Evolutionary conservation across 1,139 yeast genomes (phyloP).

Genomic region (Geotrichum histeridarum): DNA sequence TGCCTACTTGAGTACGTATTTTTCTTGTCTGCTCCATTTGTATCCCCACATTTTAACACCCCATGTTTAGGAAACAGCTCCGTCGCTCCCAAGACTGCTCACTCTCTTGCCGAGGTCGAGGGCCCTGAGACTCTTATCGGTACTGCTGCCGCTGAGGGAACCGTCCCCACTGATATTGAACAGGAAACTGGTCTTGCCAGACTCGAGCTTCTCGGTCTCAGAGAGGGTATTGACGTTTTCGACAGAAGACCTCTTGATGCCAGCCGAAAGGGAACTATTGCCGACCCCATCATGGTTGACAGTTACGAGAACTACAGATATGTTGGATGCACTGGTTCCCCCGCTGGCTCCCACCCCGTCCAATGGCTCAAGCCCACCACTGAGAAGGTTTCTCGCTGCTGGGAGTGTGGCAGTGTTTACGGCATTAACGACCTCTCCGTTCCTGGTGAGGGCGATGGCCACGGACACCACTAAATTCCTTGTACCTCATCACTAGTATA

Average conservation of each 20-base stretch:
- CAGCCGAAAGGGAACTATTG: constrained; percentile 83
- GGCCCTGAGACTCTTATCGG: constrained; percentile 82
- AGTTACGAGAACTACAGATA: constrained; percentile 90
- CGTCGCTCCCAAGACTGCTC: constrained; percentile 52
- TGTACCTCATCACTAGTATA: not conserved
- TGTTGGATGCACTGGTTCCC: constrained; percentile 96
- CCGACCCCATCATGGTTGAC: constrained; percentile 82
- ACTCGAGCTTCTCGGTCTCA: constrained; percentile 87
- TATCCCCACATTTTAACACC: not conserved
- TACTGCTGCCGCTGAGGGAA: constrained; percentile 78
- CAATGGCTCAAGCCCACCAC: constrained; percentile 92
- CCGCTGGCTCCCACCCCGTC: constrained; percentile 84
- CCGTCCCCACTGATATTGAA: constrained; percentile 87
- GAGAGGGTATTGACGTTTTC: constrained; percentile 94
- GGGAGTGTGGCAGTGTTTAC: constrained; percentile 98
- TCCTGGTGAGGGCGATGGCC: constrained; percentile 56
- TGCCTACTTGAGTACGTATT: constrained; percentile 5
- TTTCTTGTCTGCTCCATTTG: not conserved
- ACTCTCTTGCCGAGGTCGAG: constrained; percentile 66
- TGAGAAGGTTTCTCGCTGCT: constrained; percentile 85
- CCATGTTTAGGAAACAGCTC: constrained; percentile 22
- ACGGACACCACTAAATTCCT: constrained; percentile 31
- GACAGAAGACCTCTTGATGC: constrained; percentile 85
- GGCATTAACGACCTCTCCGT: constrained; percentile 85
- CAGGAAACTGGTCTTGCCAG: constrained; percentile 99